Evolutionary conservation across 1,284 basidiomycete genomes (phyloP).

Genomic region (Anthracocystis walkeri): DNA sequence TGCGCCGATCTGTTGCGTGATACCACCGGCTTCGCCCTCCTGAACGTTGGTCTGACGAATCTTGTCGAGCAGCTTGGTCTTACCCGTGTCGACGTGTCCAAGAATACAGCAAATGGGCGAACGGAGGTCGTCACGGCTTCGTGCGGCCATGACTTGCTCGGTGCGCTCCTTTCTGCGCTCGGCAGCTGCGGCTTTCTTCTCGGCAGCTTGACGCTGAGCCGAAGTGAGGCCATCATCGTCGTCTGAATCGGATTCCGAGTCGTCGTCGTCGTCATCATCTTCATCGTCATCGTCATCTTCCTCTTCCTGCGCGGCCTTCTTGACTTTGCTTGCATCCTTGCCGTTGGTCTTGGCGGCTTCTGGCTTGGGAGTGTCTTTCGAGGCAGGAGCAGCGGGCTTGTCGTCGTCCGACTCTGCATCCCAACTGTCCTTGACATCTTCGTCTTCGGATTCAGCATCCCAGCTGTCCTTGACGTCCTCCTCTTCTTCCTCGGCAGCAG

Average conservation of each 20-base stretch:
- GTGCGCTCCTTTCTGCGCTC: conserved; percentile 83
- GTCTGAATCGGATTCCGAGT: conserved; percentile 71
- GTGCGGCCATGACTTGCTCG: conserved; percentile 86
- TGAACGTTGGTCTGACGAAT: conserved; percentile 99
- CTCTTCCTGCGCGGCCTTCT: conserved; percentile 19
- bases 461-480: conserved; percentile 51
- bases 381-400: conserved; percentile 22
- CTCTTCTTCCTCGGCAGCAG: conserved; percentile 63
- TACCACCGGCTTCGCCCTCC: conserved; percentile 99
- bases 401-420: conserved; percentile 76
- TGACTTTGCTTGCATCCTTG: conserved; percentile 20
- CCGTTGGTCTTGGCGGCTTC: conserved; percentile 31
- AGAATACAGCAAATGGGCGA: conserved; percentile 99
- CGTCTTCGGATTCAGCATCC: conserved; percentile 56
- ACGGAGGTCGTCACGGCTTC: conserved; percentile 89
- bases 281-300: conserved; percentile 24
- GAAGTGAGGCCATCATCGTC: conserved; percentile 69
- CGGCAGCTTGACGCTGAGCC: conserved; percentile 75
- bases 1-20: conserved; percentile 99
- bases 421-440: conserved; percentile 70
- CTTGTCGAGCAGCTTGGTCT: conserved; percentile 99
- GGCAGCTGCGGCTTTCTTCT: conserved; percentile 85
- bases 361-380: conserved; percentile 28
- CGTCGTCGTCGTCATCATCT: conserved; percentile 68
- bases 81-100: conserved; percentile 99